Conservation (phyloP, 495 filamentous ascomycete genomes). For the Penicillium maclennaniae region DNA sequence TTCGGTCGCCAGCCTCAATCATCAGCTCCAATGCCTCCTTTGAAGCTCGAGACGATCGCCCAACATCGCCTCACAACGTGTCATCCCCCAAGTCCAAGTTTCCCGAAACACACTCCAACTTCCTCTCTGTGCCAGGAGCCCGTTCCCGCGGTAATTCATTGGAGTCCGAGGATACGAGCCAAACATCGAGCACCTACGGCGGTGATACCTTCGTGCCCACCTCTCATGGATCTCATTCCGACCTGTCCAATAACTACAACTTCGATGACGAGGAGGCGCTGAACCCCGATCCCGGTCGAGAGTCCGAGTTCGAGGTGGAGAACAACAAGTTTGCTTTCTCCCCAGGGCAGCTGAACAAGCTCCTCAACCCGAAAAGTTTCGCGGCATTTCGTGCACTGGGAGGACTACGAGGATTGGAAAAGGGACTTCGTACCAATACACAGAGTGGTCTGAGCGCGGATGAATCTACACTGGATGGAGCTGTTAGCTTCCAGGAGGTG, state of each 20-base stretch:
- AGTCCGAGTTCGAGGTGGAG: conserved; percentile 66
- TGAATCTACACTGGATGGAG: conserved; percentile 59
- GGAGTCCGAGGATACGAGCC: conserved; percentile 54
- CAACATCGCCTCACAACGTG: conserved; percentile 87
- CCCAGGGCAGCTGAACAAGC: conserved; percentile 73
- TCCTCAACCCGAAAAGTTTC: conserved; percentile 78
- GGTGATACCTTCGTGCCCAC: conserved; percentile 46
- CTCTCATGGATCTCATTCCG: conserved; percentile 31
- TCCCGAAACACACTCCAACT: conserved; percentile 51
- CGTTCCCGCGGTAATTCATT: conserved; percentile 64
- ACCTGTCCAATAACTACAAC: conserved; percentile 37
- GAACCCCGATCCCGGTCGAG: conserved; percentile 64
- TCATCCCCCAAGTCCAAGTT: conserved; percentile 62
- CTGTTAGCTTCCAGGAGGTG: conserved; percentile 68
- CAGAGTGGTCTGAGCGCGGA: conserved; percentile 69
- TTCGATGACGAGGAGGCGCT: conserved; percentile 58
- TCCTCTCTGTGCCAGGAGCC: conserved; percentile 57
- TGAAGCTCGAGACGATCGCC: conserved; percentile 71
- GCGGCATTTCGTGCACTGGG: conserved; percentile 75
- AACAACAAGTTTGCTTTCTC: conserved; percentile 81
- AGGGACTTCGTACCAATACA: conserved; percentile 68
- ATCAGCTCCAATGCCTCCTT: conserved; percentile 62
- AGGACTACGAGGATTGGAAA: conserved; percentile 70
- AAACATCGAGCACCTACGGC: conserved; percentile 48
- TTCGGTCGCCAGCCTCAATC: conserved; percentile 49